These are phyloP conservation scores for Fraxinus albicans DNA, from an alignment of 305 asterid genomes.

Conservation along the genomic window DNA sequence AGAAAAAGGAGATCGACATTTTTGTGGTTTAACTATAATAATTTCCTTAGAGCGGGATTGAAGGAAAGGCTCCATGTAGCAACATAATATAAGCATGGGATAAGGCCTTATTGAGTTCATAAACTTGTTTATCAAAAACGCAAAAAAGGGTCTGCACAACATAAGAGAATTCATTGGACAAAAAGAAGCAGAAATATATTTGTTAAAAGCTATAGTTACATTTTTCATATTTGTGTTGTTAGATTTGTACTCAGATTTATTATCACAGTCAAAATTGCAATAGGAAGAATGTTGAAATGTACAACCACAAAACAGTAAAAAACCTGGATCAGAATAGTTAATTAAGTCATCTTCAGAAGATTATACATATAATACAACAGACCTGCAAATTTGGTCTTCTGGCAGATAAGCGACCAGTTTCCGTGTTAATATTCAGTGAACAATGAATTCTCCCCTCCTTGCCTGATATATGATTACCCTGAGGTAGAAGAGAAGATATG, in stretches of 20 bases:
- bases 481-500: slow-evolving; percentile 26
- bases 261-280: background rate
- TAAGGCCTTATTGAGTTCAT: background rate
- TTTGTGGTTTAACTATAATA: background rate
- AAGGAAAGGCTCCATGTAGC: background rate
- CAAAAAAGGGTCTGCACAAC: background rate
- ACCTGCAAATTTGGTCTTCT: slow-evolving; percentile 99
- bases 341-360: background rate
- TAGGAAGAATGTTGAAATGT: background rate
- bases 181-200: background rate
- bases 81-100: background rate
- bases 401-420: slow-evolving; percentile 96
- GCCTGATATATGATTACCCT: slow-evolving; percentile 87
- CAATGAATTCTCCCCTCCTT: slow-evolving; percentile 88
- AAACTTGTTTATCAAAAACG: background rate
- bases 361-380: background rate
- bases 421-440: slow-evolving; percentile 95
- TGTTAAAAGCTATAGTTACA: background rate
- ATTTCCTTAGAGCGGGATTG: background rate
- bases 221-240: background rate
- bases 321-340: background rate
- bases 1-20: background rate
- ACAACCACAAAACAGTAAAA: background rate
- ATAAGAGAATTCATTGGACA: background rate
- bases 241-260: background rate